Percentiles rank a stretch among this genome's conserved stretches.
Evolutionary conservation across 345 rosid species (phyloP).

Genomic region (Trapa bicornis): DNA sequence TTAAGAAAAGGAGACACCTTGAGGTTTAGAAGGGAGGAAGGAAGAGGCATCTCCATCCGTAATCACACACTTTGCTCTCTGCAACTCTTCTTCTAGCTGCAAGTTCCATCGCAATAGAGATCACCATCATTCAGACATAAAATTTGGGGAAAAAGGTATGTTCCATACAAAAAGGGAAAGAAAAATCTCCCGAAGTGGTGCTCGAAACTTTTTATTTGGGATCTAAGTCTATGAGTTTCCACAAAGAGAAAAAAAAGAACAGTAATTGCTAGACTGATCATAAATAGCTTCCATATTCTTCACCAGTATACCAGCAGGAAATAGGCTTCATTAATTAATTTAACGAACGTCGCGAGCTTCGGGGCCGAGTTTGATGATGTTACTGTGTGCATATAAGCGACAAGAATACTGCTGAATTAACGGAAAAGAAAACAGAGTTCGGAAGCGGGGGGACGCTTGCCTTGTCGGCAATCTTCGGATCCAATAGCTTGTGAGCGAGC

Average conservation of each 20-base stretch:
- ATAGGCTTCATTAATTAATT: neutral
- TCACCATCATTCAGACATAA: conserved; percentile 3
- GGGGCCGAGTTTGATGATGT: neutral
- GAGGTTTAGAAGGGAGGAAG: conserved; percentile 62
- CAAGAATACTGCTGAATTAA: neutral
- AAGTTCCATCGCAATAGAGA: neutral
- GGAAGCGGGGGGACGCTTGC: conserved; percentile 8
- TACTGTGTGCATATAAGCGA: neutral
- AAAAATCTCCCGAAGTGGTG: neutral
- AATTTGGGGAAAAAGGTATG: neutral
- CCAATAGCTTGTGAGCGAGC: conserved; percentile 10
- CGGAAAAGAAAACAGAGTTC: neutral
- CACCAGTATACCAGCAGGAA: neutral
- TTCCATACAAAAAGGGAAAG: neutral
- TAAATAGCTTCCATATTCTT: neutral
- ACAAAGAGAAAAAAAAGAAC: neutral
- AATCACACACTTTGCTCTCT: conserved; percentile 55
- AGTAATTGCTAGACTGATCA: neutral
- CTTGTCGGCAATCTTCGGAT: conserved; percentile 54
- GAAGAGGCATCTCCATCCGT: conserved; percentile 74
- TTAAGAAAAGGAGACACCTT: conserved; percentile 25
- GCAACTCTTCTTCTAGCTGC: conserved; percentile 77
- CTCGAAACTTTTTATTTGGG: neutral
- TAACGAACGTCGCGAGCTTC: neutral
- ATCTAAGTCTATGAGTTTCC: neutral